These are phyloP conservation scores for Dothistroma septosporum DNA, from an alignment of 2,329 filamentous ascomycete genomes.

Conservation along the genomic window DNA sequence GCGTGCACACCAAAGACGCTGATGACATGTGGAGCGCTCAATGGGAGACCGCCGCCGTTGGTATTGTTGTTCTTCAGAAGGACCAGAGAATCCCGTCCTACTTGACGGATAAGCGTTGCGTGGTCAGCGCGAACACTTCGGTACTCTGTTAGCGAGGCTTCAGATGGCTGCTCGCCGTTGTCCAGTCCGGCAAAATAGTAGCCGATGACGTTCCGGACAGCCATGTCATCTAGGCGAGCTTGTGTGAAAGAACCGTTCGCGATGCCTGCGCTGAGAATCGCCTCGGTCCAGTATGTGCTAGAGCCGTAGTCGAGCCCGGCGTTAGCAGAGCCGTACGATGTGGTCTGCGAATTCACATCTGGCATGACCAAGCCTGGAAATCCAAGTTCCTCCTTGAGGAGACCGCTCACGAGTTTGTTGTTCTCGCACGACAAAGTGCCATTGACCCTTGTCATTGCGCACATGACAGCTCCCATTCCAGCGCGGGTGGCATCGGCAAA, in stretches of 20 bases:
- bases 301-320: slow-evolving; percentile 33
- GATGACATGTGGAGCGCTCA: slow-evolving; percentile 43
- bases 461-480: slow-evolving; percentile 51
- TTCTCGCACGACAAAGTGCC: slow-evolving; percentile 54
- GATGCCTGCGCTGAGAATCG: slow-evolving; percentile 30
- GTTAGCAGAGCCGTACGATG: slow-evolving; percentile 24
- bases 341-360: slow-evolving; percentile 42
- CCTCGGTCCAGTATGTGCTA: slow-evolving; percentile 24
- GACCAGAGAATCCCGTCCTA: slow-evolving; percentile 33
- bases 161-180: slow-evolving; percentile 13
- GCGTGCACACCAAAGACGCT: slow-evolving; percentile 35
- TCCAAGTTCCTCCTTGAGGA: slow-evolving; percentile 60
- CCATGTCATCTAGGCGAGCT: slow-evolving; percentile 34
- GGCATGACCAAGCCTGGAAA: slow-evolving; percentile 42
- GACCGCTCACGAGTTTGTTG: slow-evolving; percentile 54
- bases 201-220: slow-evolving; percentile 25
- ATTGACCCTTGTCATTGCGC: slow-evolving; percentile 28
- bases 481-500: slow-evolving; percentile 50
- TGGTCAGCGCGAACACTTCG: slow-evolving; percentile 15
- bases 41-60: slow-evolving; percentile 38
- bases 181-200: slow-evolving; percentile 21
- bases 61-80: slow-evolving; percentile 61
- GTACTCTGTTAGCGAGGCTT: slow-evolving; percentile 12
- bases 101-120: slow-evolving; percentile 13
- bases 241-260: slow-evolving; percentile 31